phyloP scores from a whole-genome alignment of 768 basidiomycete species.

The Pholiota molesta region DNA sequence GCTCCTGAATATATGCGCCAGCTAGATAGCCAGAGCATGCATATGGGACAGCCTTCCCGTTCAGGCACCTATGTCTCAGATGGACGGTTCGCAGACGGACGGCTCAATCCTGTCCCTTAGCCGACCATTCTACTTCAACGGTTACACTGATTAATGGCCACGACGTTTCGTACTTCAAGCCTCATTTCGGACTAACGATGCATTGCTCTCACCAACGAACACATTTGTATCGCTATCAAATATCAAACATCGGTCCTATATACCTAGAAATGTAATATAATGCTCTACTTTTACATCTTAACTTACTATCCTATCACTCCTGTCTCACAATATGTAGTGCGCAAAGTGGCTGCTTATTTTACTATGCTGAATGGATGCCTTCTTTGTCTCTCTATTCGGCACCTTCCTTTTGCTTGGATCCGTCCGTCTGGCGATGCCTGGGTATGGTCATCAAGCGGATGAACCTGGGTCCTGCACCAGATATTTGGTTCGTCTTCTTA shows the following conservation, averaged over 20 bases:
- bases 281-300: conserved; percentile 13
- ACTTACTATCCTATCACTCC: background rate
- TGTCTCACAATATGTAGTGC: background rate
- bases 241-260: conserved; percentile 23
- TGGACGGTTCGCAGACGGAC: conserved; percentile 50
- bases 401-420: background rate
- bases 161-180: conserved; percentile 2
- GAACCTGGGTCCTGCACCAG: background rate
- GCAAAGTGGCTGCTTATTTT: background rate
- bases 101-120: conserved; percentile 50
- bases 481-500: background rate
- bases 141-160: background rate
- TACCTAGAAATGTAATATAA: conserved; percentile 33
- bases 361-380: background rate
- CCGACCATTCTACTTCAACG: conserved; percentile 13
- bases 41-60: conserved; percentile 32
- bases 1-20: conserved; percentile 47
- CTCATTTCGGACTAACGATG: conserved; percentile 20
- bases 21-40: conserved; percentile 31
- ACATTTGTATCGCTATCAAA: conserved; percentile 32
- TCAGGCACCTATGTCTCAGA: conserved; percentile 42
- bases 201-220: conserved; percentile 12
- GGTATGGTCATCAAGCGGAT: too few relatives aligned
- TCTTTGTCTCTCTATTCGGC: background rate
- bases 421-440: background rate